Evolutionary conservation across 495 filamentous ascomycete species (phyloP), one percentile per base, ranked within the genome.

Genomic region (Peziza echinospora): DNA sequence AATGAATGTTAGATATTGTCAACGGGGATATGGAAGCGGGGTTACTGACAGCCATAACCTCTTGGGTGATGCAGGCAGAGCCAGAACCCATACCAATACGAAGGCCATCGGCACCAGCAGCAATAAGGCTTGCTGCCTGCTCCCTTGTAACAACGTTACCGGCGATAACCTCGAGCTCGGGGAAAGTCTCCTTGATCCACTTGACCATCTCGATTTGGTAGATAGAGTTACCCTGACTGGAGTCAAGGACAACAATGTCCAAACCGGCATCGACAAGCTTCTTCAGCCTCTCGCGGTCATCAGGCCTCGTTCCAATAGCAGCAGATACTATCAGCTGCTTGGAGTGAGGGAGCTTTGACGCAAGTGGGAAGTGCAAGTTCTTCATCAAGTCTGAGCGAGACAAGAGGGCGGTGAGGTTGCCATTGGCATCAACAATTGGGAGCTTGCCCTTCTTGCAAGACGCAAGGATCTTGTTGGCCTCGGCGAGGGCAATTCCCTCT

Each of bases 21-120:
- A n/a, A n/a, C n/a, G n/a, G n/a, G n/a, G n/a, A n/a, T n/a, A n/a
- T n/a, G n/a, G n/a, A n/a, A n/a, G n/a, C n/a, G n/a, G n/a, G n/a
- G n/a, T n/a, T n/a, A n/a, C n/a, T n/a, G 37, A 94, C 84, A 46
- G 89, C 89, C 89, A 99, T 99, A 58, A 99, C 89, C 67, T 99
- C 89, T 66, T 99, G 89, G 41, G 89, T 99, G 58, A 99, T 99
- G 67, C 89, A 99, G 58, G 89, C 89, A 54, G 81, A 89, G 57
- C 89, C 89, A 60, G 82, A 87, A 55, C 89, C 89, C 89, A 99
- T 99, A 62, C 89, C 89, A 64, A 99, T 99, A 58, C 89, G 81
- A 52, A 99, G 77, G 53, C 86, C 89, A 64, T 99, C 89, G 49
- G 80, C 86, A 58, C 89, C 89, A 43, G 89, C 89, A 46, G 82